Conservation (phyloP, 331 rosid genomes). For the Saraca asoca region DNA sequence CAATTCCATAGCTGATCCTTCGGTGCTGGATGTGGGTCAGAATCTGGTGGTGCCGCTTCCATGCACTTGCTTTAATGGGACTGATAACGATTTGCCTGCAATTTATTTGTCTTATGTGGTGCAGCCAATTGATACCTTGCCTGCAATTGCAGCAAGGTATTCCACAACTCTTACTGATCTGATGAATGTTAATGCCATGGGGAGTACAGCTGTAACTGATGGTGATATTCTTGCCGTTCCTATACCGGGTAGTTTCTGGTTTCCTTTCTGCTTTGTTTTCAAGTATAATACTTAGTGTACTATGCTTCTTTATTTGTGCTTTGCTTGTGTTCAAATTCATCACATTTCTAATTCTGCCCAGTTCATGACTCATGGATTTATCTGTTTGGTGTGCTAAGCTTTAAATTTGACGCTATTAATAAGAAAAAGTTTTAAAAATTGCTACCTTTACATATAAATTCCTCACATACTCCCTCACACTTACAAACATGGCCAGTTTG, state of each 20-base stretch:
- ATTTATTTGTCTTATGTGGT: slow-evolving; percentile 90
- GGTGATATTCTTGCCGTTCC: slow-evolving; percentile 91
- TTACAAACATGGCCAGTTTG: no score
- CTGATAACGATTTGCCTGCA: slow-evolving; percentile 87
- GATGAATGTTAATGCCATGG: slow-evolving; percentile 98
- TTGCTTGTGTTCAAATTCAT: background rate
- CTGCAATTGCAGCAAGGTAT: slow-evolving; percentile 74
- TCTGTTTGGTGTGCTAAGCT: no score
- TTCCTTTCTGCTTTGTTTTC: background rate
- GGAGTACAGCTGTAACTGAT: slow-evolving; percentile 57
- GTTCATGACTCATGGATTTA: background rate
- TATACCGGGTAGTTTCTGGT: slow-evolving; percentile 59
- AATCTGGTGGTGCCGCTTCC: slow-evolving; percentile 84
- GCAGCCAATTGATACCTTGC: slow-evolving; percentile 59
- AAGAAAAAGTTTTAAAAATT: no score
- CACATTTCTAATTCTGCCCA: background rate
- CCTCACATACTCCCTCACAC: no score
- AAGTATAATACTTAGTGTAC: no score
- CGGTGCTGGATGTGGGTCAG: slow-evolving; percentile 83
- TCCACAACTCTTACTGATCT: slow-evolving; percentile 85
- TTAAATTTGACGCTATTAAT: no score
- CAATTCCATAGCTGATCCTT: slow-evolving; percentile 74
- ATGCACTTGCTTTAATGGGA: slow-evolving; percentile 94
- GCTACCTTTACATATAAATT: no score
- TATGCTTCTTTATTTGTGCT: background rate